Evolutionary conservation across 2,329 filamentous ascomycete species (phyloP), one percentile per base, ranked within the genome.

Genomic region (Aspergillus versicolor): DNA sequence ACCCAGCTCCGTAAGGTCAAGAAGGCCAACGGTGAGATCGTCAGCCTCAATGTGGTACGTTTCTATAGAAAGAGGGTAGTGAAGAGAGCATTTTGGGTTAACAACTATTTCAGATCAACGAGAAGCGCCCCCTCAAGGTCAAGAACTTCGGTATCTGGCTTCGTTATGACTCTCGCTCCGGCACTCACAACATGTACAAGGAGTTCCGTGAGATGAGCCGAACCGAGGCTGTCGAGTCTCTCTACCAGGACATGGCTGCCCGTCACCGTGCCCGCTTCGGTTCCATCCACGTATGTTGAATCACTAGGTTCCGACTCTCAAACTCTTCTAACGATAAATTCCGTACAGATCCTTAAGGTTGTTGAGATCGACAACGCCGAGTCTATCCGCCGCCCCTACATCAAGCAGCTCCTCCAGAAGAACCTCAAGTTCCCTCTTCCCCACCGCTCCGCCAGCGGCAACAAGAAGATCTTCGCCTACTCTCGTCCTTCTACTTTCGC

Each of bases 121-220:
- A 99, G 92, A 97, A 97, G 89, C 92, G 91, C 81, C 94, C 94
- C 75, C 85, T 92, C 77, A 97, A 96, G 87, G 92, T 99, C 87
- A 99, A 99, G 92, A 99, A 97, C 90, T 97, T 99, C 80, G 94
- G 94, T 80, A 88, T 99, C 88, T 99, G 95, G 95, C 89, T 99
- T 84, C 92, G 95, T 79, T 99, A 99, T 85, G 93, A 99, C 84
- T 99, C 95, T 64, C 93, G 94, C 82, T 97, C 94, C 74, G 94
- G 94, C 74, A 99, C 94, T 75, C 94, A 99, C 92, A 99, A 99
- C 90, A 99, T 99, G 94, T 99, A 99, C 91, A 97, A 97, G 89
- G 94, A 99, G 89, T 97, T 97, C 90, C 91, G 94, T 79, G 94
- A 97, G 87, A 90, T 97, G 87, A 93, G 90, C 78, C 87, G 94